These are phyloP conservation scores for Breynia disticha DNA, from an alignment of 441 rosid genomes.

Conservation along the genomic window DNA sequence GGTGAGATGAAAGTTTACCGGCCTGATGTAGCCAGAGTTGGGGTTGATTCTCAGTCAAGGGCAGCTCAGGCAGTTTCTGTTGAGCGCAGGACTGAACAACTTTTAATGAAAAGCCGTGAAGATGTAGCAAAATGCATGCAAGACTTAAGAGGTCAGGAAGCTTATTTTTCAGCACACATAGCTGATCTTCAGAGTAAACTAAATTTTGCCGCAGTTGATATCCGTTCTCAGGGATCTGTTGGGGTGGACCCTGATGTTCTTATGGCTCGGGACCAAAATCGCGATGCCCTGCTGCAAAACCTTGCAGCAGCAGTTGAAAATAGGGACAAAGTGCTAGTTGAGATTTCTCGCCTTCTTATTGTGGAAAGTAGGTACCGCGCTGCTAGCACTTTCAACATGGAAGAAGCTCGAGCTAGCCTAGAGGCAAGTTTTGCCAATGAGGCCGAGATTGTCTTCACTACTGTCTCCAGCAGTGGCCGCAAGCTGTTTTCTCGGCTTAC, in stretches of 20 bases:
- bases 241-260: conserved; percentile 96
- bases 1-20: conserved; percentile 98
- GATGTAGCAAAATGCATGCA: conserved; percentile 87
- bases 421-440: conserved; percentile 99
- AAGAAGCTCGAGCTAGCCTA: conserved; percentile 93
- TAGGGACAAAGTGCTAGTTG: conserved; percentile 91
- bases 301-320: conserved; percentile 92
- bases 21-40: conserved; percentile 98
- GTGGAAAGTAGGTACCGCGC: conserved; percentile 69
- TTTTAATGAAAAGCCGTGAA: conserved; percentile 69
- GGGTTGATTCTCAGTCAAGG: conserved; percentile 93
- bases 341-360: conserved; percentile 93
- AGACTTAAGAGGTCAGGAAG: conserved; percentile 62
- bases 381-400: conserved; percentile 74
- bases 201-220: conserved; percentile 58
- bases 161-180: conserved; percentile 70
- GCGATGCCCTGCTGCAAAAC: conserved; percentile 75
- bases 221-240: conserved; percentile 91
- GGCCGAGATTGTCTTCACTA: conserved; percentile 99
- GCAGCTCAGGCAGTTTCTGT: conserved; percentile 99
- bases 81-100: conserved; percentile 94
- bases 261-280: conserved; percentile 80
- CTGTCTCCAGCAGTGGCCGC: conserved; percentile 98
- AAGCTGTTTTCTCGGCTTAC: conserved; percentile 93
- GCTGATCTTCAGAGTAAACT: conserved; percentile 74